A percentile compares a stretch with the other conserved stretches of the same genome.
Conservation (phyloP, 169 alveolate genomes). For the Plasmodium blacklocki region DNA sequence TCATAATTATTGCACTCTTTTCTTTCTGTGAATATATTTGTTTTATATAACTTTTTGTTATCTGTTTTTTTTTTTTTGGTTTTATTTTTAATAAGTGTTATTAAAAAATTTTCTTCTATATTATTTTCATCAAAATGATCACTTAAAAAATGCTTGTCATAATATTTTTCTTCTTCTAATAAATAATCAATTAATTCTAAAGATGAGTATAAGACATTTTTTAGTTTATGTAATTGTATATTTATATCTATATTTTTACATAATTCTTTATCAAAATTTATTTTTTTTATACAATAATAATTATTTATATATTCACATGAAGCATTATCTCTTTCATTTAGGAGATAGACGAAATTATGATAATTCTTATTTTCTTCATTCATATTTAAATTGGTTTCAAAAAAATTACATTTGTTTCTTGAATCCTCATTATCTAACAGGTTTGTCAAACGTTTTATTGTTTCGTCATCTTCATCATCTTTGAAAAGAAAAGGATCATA, state of each 20-base stretch:
- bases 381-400: slow-evolving; percentile 30
- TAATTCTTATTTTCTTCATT: slow-evolving; percentile 55
- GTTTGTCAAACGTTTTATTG: slow-evolving; percentile 2
- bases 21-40: background rate
- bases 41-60: background rate
- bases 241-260: slow-evolving; percentile 37
- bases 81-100: slow-evolving; percentile 12
- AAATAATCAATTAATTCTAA: slow-evolving; percentile 15
- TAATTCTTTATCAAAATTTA: background rate
- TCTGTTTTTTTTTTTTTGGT: slow-evolving; percentile 2
- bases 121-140: background rate
- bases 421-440: background rate
- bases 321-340: slow-evolving; percentile 4
- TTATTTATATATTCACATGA: slow-evolving; percentile 29
- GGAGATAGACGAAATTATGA: slow-evolving; percentile 24
- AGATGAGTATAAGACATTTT: slow-evolving; percentile 38
- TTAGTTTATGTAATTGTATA: slow-evolving; percentile 41
- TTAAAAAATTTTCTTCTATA: slow-evolving; percentile 17
- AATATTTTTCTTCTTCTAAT: slow-evolving; percentile 5
- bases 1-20: background rate
- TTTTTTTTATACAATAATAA: slow-evolving; percentile 27
- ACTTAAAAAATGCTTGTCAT: background rate
- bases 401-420: background rate
- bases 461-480: slow-evolving; percentile 24
- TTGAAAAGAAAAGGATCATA: slow-evolving; percentile 57